Percentiles rank a stretch among this genome's conserved stretches.
These are phyloP conservation scores for Yamadazyma dushanensis DNA, from an alignment of 1,139 yeast genomes.

Conservation along the genomic window DNA sequence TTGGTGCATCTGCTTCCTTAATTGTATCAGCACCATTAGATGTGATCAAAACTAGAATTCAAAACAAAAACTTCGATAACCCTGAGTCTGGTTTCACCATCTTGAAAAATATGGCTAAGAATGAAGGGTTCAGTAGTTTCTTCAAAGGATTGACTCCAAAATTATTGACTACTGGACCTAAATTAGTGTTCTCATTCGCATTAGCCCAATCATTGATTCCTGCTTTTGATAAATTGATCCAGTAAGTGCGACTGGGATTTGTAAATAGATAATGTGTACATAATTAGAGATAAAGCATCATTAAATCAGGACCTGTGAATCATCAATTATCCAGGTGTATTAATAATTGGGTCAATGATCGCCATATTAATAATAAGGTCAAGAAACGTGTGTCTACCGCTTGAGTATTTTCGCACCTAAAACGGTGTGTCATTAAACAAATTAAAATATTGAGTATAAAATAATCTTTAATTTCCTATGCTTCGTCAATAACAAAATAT, in stretches of 20 bases:
- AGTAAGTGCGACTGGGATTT: slow-evolving; percentile 17
- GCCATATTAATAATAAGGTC: too few species aligned
- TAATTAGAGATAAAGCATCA: slow-evolving; percentile 1
- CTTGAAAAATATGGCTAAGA: slow-evolving; percentile 86
- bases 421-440: background rate
- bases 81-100: slow-evolving; percentile 93
- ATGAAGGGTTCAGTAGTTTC: slow-evolving; percentile 87
- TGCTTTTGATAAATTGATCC: slow-evolving; percentile 75
- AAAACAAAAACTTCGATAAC: slow-evolving; percentile 91
- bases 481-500: slow-evolving; percentile 16
- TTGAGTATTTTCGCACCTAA: too few species aligned
- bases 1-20: slow-evolving; percentile 96
- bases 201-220: slow-evolving; percentile 96
- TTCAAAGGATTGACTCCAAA: slow-evolving; percentile 98
- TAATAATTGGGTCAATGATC: too few species aligned
- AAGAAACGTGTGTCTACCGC: background rate
- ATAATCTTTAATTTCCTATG: background rate
- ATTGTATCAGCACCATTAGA: slow-evolving; percentile 97
- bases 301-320: too few species aligned
- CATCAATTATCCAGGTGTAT: too few species aligned
- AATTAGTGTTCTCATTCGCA: slow-evolving; percentile 94
- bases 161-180: slow-evolving; percentile 96
- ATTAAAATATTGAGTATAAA: background rate
- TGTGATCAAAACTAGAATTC: slow-evolving; percentile 97
- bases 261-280: slow-evolving; percentile 13